phyloP scores from a whole-genome alignment of 371 early-diverging fungal genomes.

The Saksenaea oblongispora region DNA sequence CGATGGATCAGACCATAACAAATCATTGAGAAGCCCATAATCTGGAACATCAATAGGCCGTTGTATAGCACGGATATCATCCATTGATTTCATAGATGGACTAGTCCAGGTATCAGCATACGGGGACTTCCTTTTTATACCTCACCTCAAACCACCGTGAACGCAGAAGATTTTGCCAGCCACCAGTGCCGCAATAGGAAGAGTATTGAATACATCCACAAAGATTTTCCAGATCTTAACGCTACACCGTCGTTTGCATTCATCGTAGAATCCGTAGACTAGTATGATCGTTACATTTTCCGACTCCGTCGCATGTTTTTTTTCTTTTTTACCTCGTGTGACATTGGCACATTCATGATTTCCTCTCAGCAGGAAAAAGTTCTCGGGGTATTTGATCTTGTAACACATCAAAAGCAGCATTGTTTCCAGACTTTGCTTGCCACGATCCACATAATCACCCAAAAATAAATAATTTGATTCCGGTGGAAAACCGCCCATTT shows the following conservation, averaged over 20 bases:
- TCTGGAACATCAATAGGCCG: constrained; percentile 98
- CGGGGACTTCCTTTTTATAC: not conserved
- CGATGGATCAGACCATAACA: constrained; percentile 93
- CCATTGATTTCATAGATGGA: constrained; percentile 86
- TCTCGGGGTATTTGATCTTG: constrained; percentile 97
- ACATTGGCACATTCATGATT: constrained; percentile 99
- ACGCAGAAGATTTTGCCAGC: constrained; percentile 98
- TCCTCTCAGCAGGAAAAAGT: constrained; percentile 96
- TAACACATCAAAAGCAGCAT: constrained; percentile 93
- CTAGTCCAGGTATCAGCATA: not conserved
- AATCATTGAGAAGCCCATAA: constrained; percentile 83
- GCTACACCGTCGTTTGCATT: constrained; percentile 96
- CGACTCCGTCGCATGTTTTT: not conserved
- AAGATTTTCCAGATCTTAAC: constrained; percentile 97
- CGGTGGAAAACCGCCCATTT: constrained; percentile 92
- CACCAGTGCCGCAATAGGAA: constrained; percentile 97
- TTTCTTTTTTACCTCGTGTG: constrained; percentile 70
- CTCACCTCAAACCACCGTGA: constrained; percentile 92
- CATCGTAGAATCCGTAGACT: constrained; percentile 99
- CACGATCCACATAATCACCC: constrained; percentile 99
- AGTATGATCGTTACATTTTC: constrained; percentile 1
- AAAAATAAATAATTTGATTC: constrained; percentile 91
- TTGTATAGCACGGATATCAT: constrained; percentile 90
- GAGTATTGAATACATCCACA: constrained; percentile 97
- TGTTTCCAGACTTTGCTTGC: constrained; percentile 96